These are phyloP conservation scores for Sanghuangporus weigelae DNA, from an alignment of 1,284 basidiomycete genomes.

Conservation along the genomic window DNA sequence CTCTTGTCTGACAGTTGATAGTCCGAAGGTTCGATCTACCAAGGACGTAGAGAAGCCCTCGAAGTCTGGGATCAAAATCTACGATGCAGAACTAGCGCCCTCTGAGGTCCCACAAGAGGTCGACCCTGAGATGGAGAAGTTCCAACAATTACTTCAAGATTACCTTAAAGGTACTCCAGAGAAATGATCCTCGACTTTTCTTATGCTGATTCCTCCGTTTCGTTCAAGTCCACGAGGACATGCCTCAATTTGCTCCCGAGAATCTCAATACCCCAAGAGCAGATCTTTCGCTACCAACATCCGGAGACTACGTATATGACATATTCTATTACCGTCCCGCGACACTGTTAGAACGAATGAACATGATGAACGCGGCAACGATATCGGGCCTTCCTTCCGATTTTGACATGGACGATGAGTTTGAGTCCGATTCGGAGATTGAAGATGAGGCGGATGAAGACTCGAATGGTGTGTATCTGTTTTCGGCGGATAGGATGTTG, in stretches of 20 bases:
- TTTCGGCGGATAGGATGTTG: background rate
- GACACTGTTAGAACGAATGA: constrained; percentile 52
- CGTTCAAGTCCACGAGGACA: constrained; percentile 23
- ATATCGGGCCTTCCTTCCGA: constrained; percentile 62
- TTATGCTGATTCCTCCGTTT: background rate
- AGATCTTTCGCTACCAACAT: background rate
- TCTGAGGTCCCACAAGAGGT: constrained; percentile 29
- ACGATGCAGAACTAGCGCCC: constrained; percentile 57
- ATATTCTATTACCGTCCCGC: constrained; percentile 67
- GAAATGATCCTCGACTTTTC: background rate
- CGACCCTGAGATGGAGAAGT: constrained; percentile 67
- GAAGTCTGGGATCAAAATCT: constrained; percentile 51
- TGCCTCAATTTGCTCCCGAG: constrained; percentile 8
- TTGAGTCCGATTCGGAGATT: constrained; percentile 36
- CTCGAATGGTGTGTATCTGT: constrained; percentile 55
- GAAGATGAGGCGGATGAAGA: constrained; percentile 77
- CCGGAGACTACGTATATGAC: constrained; percentile 71
- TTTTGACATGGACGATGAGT: constrained; percentile 52
- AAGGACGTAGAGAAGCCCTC: constrained; percentile 37
- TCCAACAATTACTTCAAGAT: constrained; percentile 63
- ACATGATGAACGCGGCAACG: constrained; percentile 54
- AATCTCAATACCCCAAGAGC: constrained; percentile 8
- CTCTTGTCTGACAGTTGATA: constrained; percentile 22
- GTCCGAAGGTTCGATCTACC: constrained; percentile 50
- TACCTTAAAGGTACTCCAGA: constrained; percentile 54